These are phyloP conservation scores for Kwoniella heveanensis DNA, from an alignment of 768 basidiomycete species.

Conservation along the genomic window DNA sequence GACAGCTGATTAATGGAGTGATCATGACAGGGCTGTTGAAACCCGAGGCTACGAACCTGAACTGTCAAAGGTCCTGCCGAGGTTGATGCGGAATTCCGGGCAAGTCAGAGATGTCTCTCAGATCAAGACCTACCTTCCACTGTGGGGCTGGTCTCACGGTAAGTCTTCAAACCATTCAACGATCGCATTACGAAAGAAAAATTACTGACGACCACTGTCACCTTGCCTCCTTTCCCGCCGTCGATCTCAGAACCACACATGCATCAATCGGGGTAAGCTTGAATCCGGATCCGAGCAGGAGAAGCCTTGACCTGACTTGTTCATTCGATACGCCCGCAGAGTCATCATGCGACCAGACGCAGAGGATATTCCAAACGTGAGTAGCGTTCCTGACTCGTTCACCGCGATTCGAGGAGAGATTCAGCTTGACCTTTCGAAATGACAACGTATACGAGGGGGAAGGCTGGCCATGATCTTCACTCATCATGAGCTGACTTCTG, in stretches of 20 bases:
- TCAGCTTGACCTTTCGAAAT: too few relatives aligned
- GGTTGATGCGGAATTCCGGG: slow-evolving; percentile 6
- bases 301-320: neutral
- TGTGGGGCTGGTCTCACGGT: slow-evolving; percentile 30
- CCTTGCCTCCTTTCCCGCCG: neutral
- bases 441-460: too few relatives aligned
- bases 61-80: slow-evolving; percentile 4
- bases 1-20: neutral
- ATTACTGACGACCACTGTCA: too few relatives aligned
- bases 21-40: slow-evolving; percentile 8
- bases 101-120: slow-evolving; percentile 11
- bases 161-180: neutral
- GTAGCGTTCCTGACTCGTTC: too few relatives aligned
- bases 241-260: slow-evolving; percentile 5
- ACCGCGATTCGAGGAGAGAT: too few relatives aligned
- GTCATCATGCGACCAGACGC: slow-evolving; percentile 18
- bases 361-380: slow-evolving; percentile 19
- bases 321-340: neutral
- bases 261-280: slow-evolving; percentile 16
- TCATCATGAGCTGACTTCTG: neutral
- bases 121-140: slow-evolving; percentile 13
- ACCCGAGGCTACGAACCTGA: slow-evolving; percentile 21
- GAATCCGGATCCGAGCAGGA: too few relatives aligned
- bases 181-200: too few relatives aligned
- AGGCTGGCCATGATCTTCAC: too few relatives aligned